Evolutionary conservation across 2,329 filamentous ascomycete genomes (phyloP), one percentile per base, ranked within the genome.

Genomic region (Aspergillus sp.): DNA sequence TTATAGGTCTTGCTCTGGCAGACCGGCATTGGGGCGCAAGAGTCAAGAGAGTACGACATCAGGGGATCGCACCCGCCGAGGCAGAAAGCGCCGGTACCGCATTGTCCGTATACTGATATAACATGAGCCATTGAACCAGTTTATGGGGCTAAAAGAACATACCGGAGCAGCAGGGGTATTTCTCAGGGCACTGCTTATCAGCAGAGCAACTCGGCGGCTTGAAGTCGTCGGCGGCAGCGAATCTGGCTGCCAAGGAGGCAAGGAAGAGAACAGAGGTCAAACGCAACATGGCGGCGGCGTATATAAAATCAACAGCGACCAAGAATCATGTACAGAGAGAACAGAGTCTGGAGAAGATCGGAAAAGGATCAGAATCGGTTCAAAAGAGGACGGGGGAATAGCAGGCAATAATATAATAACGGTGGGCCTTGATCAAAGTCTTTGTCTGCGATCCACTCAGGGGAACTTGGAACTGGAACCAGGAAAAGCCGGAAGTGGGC

Each of bases 81-180:
- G 71, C 95, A 99, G 83, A 90, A 98, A 56, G 93, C 95, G 69
- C 95, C 95, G 56, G 92, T 87, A 79, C 93, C 95, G 70, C 95
- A 98, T 76, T 93, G 83, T 68, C 91, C 91, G 76, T 97, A 98
- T 77, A 95, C 91, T 96, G 40, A 23, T 44, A 31, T 69, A 51
- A 66, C 43, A 55, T 53, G 46, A 47, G 23, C 55, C 44, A 31
- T 39, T 25, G 54, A 23, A 33, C 35, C 17, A 15, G 19, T 21
- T 17, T 12, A 40, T 40, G 11, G 17, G 9, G 21, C 15, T 27
- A 23, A 27, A 8, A 37, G 52, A 31, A 85, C 88, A 80, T 81
- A 93, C 90, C 88, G 58, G 89, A 91, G 74, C 90, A 93, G 79
- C 90, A 92, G 31, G 89, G 90, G n/a, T 84, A 77, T 45, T 84